Percentiles rank a stretch among this genome's conserved stretches.
Evolutionary conservation across 768 basidiomycete species (phyloP).

Genomic region (Polyporus arcularius): DNA sequence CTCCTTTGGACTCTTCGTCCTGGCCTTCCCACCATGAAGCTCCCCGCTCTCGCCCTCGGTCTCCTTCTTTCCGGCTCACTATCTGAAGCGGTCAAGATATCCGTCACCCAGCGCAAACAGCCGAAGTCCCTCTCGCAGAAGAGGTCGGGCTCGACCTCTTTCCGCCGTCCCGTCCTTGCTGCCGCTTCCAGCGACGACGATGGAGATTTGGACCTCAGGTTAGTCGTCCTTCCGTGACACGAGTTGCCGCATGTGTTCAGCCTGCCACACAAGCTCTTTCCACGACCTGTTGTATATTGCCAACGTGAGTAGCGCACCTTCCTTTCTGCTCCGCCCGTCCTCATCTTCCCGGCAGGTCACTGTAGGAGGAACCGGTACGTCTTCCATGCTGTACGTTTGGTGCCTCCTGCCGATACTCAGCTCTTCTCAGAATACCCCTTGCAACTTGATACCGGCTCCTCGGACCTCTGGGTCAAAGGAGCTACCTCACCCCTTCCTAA

Average conservation of each 20-base stretch:
- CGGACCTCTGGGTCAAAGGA: constrained; percentile 65
- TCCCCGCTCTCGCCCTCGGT: constrained; percentile 36
- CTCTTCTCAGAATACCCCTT: constrained; percentile 58
- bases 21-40: constrained; percentile 41
- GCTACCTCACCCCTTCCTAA: constrained; percentile 20
- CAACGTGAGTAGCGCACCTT: constrained; percentile 52
- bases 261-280: constrained; percentile 51
- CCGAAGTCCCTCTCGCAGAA: constrained; percentile 30
- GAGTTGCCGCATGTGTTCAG: not conserved
- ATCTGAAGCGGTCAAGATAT: constrained; percentile 47
- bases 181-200: constrained; percentile 26
- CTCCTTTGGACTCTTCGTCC: constrained; percentile 23
- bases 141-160: constrained; percentile 36
- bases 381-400: not conserved
- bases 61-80: constrained; percentile 39
- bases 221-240: not conserved
- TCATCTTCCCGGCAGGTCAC: constrained; percentile 50
- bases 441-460: constrained; percentile 85
- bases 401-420: constrained; percentile 9
- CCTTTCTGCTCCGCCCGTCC: not conserved
- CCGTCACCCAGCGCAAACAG: constrained; percentile 47
- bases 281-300: constrained; percentile 80
- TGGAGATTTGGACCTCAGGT: constrained; percentile 38
- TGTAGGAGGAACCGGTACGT: constrained; percentile 61
- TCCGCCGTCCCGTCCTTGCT: constrained; percentile 28